Conservation (phyloP, 306 rosid species). For the Sphenostylis stenocarpa region DNA sequence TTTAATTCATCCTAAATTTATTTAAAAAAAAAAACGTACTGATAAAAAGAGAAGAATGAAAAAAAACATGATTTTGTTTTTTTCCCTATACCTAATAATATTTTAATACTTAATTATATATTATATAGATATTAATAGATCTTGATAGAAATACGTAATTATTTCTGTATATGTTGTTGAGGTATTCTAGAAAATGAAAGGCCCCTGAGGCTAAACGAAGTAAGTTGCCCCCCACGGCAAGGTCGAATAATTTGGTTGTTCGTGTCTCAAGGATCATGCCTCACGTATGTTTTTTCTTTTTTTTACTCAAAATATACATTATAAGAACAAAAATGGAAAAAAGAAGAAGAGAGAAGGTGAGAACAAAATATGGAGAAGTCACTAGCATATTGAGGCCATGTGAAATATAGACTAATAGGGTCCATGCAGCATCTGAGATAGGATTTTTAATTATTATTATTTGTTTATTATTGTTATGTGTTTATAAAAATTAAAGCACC, state of each 20-base stretch:
- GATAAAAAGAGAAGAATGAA: too few species aligned
- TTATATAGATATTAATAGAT: too few species aligned
- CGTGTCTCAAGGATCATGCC: slow-evolving; percentile 73
- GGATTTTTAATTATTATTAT: slow-evolving; percentile 31
- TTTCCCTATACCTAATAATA: too few species aligned
- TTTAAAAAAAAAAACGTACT: too few species aligned
- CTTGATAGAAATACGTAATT: too few species aligned
- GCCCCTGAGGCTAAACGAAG: slow-evolving; percentile 22
- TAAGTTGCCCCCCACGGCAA: slow-evolving; percentile 71
- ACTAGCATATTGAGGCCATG: slow-evolving; percentile 38
- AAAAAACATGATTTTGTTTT: too few species aligned
- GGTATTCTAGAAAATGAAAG: background rate
- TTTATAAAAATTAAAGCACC: slow-evolving; percentile 3
- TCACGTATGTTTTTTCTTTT: slow-evolving; percentile 32
- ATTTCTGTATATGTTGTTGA: background rate
- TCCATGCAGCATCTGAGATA: slow-evolving; percentile 38
- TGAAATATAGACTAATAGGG: slow-evolving; percentile 45
- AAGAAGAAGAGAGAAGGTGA: background rate
- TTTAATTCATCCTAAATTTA: too few species aligned
- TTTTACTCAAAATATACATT: slow-evolving; percentile 2
- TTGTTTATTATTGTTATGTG: background rate
- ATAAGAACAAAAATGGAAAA: background rate
- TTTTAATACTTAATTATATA: too few species aligned
- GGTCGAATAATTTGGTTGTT: slow-evolving; percentile 59
- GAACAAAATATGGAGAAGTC: slow-evolving; percentile 25